phyloP scores from a whole-genome alignment of 805 yeast species.

The Scheffersomyces amazonensis region DNA sequence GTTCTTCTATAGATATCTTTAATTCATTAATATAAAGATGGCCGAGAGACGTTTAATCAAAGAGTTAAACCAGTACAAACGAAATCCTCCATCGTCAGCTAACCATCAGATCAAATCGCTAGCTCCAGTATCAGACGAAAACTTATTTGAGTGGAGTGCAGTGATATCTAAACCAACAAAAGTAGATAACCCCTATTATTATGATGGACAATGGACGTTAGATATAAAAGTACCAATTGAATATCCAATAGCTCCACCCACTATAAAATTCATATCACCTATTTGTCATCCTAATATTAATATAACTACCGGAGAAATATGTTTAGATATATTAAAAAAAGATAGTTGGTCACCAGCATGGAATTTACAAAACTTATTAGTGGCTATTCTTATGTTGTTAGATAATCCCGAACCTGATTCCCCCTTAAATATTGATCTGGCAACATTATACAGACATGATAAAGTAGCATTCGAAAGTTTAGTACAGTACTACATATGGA shows the following conservation, averaged over 20 bases:
- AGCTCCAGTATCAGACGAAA: conserved; percentile 41
- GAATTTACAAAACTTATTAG: conserved; percentile 53
- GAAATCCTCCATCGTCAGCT: conserved; percentile 20
- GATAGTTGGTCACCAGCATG: conserved; percentile 75
- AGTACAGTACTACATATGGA: conserved; percentile 42
- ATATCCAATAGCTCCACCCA: conserved; percentile 64
- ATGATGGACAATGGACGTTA: conserved; percentile 51
- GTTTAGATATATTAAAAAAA: conserved; percentile 59
- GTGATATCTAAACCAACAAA: conserved; percentile 46
- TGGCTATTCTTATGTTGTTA: conserved; percentile 56
- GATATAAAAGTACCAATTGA: conserved; percentile 40
- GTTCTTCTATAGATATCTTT: background rate
- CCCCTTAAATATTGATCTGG: conserved; percentile 69
- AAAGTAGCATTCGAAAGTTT: conserved; percentile 35
- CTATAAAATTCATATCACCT: conserved; percentile 44
- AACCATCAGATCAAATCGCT: conserved; percentile 41
- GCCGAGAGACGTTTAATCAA: conserved; percentile 40
- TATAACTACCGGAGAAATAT: conserved; percentile 58
- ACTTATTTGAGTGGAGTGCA: conserved; percentile 52
- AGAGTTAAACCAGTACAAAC: conserved; percentile 32
- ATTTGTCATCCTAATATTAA: conserved; percentile 42
- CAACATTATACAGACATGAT: conserved; percentile 52
- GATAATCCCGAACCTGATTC: conserved; percentile 69
- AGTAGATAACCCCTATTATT: conserved; percentile 47
- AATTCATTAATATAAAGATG: no score